Conservation (phyloP, 2,329 filamentous ascomycete genomes). For the Calcarisporium arbuscula region DNA sequence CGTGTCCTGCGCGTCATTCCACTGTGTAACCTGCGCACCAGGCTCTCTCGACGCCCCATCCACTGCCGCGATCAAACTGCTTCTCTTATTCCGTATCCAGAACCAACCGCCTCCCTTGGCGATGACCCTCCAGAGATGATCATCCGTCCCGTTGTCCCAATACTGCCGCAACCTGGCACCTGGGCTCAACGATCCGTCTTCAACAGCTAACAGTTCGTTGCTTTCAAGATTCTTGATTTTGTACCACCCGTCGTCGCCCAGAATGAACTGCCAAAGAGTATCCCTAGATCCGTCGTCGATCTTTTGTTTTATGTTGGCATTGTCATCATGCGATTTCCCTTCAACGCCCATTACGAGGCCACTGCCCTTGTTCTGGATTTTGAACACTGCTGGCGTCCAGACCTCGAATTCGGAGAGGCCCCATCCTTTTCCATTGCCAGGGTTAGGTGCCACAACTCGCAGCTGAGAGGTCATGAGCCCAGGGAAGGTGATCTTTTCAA, state of each 20-base stretch:
- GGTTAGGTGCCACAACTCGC: conserved; percentile 22
- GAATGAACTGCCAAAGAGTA: conserved; percentile 9
- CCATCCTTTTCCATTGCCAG: conserved; percentile 16
- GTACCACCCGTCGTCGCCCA: conserved; percentile 8
- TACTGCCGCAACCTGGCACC: conserved; percentile 9
- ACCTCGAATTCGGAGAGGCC: conserved; percentile 27
- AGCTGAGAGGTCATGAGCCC: conserved; percentile 17
- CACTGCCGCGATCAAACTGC: too few relatives aligned
- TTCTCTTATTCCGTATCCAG: too few relatives aligned
- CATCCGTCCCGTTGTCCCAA: conserved; percentile 2
- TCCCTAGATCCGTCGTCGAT: conserved; percentile 10
- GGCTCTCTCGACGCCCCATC: too few relatives aligned
- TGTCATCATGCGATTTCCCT: neutral
- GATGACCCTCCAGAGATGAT: conserved; percentile 12
- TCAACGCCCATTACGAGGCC: conserved; percentile 12
- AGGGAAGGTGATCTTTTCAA: conserved; percentile 19
- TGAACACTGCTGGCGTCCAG: conserved; percentile 19
- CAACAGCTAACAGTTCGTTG: conserved; percentile 7
- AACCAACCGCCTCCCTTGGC: too few relatives aligned
- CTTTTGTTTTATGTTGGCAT: conserved; percentile 9
- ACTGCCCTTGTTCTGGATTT: conserved; percentile 12
- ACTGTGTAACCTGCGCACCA: too few relatives aligned
- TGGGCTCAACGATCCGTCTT: conserved; percentile 4
- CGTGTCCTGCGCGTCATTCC: too few relatives aligned
- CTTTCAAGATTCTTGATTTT: conserved; percentile 11